phyloP scores from a whole-genome alignment of 2,329 filamentous ascomycete genomes.

The Ophiostoma sp. region DNA sequence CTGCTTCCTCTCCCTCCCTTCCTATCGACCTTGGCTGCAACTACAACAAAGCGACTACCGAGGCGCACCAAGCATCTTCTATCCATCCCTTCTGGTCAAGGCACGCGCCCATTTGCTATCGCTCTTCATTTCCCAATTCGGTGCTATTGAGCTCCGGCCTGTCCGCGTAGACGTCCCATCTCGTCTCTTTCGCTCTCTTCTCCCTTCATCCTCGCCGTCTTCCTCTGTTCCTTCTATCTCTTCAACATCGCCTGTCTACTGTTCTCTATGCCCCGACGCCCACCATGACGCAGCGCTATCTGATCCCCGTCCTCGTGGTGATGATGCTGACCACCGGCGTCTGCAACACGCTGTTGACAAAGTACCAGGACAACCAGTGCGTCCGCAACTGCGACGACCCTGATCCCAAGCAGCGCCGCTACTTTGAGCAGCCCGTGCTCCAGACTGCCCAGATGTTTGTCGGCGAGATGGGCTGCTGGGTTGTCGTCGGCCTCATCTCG shows the following conservation, averaged over 20 bases:
- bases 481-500: conserved; percentile 69
- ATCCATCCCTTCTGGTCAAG: conserved; percentile 1
- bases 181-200: background rate
- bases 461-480: conserved; percentile 92
- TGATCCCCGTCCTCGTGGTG: conserved; percentile 78
- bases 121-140: background rate
- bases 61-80: background rate
- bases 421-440: conserved; percentile 91
- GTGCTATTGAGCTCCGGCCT: conserved; percentile 12
- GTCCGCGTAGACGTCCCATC: background rate
- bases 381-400: conserved; percentile 77
- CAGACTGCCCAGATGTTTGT: conserved; percentile 98
- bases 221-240: background rate
- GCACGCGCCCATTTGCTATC: background rate
- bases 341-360: conserved; percentile 94
- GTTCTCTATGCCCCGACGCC: background rate
- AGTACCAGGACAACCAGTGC: conserved; percentile 99
- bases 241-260: background rate
- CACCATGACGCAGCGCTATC: conserved; percentile 62
- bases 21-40: background rate
- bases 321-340: conserved; percentile 97
- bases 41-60: background rate
- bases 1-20: background rate
- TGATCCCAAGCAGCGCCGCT: conserved; percentile 58
- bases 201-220: background rate